Percentiles rank a stretch among this genome's conserved stretches.
Evolutionary conservation across 495 filamentous ascomycete species (phyloP).

Genomic region (Lasiosphaeria ovina): DNA sequence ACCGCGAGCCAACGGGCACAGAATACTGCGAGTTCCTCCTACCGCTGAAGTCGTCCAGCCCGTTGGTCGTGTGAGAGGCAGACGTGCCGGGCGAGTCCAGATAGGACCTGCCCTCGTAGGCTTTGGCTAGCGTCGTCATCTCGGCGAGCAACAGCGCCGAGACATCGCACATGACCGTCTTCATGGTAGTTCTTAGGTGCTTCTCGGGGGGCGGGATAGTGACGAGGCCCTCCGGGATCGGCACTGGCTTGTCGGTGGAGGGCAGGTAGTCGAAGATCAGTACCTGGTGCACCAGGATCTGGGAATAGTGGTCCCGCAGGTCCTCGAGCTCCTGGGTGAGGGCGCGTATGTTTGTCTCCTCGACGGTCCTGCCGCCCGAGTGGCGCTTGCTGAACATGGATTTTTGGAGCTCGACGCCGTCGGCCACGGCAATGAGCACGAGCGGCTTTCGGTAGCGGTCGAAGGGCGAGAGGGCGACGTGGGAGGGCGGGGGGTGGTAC

Average conservation of each 20-base stretch:
- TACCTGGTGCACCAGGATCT: slow-evolving; percentile 72
- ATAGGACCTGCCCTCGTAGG: slow-evolving; percentile 72
- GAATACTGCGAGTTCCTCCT: slow-evolving; percentile 58
- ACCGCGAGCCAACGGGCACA: slow-evolving; percentile 39
- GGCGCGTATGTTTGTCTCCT: slow-evolving; percentile 47
- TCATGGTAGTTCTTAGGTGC: slow-evolving; percentile 84
- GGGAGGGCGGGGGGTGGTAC: slow-evolving; percentile 71
- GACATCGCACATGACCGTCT: slow-evolving; percentile 90
- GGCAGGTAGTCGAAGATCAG: slow-evolving; percentile 72
- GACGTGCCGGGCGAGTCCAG: slow-evolving; percentile 70
- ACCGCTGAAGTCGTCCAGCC: slow-evolving; percentile 35
- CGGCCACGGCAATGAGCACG: slow-evolving; percentile 74
- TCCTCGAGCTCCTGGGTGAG: slow-evolving; percentile 67
- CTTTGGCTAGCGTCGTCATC: slow-evolving; percentile 81
- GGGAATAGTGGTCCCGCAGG: slow-evolving; percentile 67
- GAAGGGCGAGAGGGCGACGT: slow-evolving; percentile 77
- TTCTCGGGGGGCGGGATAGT: slow-evolving; percentile 69
- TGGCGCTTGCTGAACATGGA: slow-evolving; percentile 44
- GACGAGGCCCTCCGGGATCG: slow-evolving; percentile 60
- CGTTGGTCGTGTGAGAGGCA: slow-evolving; percentile 32
- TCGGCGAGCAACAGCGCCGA: slow-evolving; percentile 81
- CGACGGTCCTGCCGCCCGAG: slow-evolving; percentile 45
- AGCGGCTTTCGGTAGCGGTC: slow-evolving; percentile 80
- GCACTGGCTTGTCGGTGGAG: slow-evolving; percentile 39
- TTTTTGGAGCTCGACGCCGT: slow-evolving; percentile 60